Base-by-base conservation (phyloP, 257 asterid species). In the Solanum appendiculatum region DNA sequence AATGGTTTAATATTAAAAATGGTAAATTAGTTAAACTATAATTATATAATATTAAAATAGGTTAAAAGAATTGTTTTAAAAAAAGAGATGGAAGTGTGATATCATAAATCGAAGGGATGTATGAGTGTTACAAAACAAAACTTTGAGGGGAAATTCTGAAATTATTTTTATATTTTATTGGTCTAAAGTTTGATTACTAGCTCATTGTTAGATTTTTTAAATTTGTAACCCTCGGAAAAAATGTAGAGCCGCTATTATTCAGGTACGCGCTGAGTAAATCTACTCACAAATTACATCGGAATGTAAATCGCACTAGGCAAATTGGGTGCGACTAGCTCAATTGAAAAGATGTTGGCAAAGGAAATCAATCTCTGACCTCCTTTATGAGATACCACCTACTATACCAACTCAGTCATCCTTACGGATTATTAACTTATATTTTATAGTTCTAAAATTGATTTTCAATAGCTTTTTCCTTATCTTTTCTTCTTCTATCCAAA, bases 381-480 rank as follows among this genome's bases (percentile, higher is more conserved):
- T 9, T 60, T 2, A n/a, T 10, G 15, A 23, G 10, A 60, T 11
- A 60, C 1, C 3, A n/a, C 69, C 0, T 9, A 1, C 0, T 11
- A 23, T 16, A 60, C 33, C 21, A 64, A 64, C 11, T 64, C 9
- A 13, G 0, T 12, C 21, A 64, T 13, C 20, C 21, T 27, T 27
- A 13, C 9, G 0, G 9, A 5, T 64, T 5, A 64, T 27, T 27
- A 6, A 13, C 10, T 13, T 27, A 56, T 21, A 64, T 25, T 64
- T 64, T 2, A 13, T 27, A 27, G 5, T 64, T 64, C 21, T 25
- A 64, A 5, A 27, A 27, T 64, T 14, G 9, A 12, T 13, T 12
- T 27, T 27, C 34, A 64, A 64, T 27, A 27, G 4, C 0, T 27
- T 64, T 64, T n/a, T 12, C 9, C 6, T 27, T 21, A 14, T 63